Conservation (phyloP, 2,329 filamentous ascomycete genomes). For the Xenoacremonium recifei region DNA sequence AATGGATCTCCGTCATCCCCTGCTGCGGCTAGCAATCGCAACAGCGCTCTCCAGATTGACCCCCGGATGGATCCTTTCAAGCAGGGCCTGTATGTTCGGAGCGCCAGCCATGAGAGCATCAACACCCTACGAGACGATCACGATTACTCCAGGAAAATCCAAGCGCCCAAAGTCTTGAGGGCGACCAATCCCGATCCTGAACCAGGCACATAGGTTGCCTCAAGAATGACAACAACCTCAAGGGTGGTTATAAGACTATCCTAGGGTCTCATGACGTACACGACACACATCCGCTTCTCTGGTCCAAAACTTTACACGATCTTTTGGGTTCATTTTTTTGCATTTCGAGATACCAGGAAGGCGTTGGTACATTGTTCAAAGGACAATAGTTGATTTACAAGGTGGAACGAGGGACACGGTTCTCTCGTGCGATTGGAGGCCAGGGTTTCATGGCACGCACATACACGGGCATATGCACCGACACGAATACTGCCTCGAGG, state of each 20-base stretch:
- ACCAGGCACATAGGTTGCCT: too few species aligned
- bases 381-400: conserved; percentile 20
- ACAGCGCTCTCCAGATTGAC: conserved; percentile 55
- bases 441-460: conserved; percentile 18
- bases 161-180: conserved; percentile 55
- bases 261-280: conserved; percentile 34
- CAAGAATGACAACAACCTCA: too few species aligned
- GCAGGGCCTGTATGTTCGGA: conserved; percentile 54
- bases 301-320: conserved; percentile 19
- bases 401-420: conserved; percentile 15
- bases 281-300: conserved; percentile 27
- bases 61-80: conserved; percentile 63
- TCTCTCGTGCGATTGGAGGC: conserved; percentile 9
- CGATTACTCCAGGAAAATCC: conserved; percentile 62
- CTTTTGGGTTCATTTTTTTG: conserved; percentile 23
- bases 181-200: conserved; percentile 61
- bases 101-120: conserved; percentile 61
- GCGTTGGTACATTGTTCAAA: conserved; percentile 33
- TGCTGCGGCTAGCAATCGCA: conserved; percentile 45
- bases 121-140: conserved; percentile 64
- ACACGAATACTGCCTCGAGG: conserved; percentile 12
- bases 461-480: conserved; percentile 10
- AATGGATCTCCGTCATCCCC: conserved; percentile 31
- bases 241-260: too few species aligned
- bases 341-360: conserved; percentile 40